Conservation (phyloP, 164 flowering plant species). For the Cinnamomum chago region DNA sequence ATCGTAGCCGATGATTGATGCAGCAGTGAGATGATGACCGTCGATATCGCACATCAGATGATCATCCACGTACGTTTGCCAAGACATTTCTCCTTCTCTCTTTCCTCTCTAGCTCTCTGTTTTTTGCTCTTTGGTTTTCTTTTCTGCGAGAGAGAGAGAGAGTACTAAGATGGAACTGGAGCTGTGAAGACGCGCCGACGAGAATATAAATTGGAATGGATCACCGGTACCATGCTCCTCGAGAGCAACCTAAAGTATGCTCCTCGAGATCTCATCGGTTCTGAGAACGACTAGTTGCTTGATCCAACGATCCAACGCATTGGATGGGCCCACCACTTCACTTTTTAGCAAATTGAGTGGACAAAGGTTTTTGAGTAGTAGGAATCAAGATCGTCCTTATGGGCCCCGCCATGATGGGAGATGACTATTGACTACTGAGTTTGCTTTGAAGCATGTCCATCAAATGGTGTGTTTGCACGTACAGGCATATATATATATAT, state of each 20-base stretch:
- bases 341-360: no score
- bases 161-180: neutral
- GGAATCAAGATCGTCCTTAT: no score
- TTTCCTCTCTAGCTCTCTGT: neutral
- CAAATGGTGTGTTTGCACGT: no score
- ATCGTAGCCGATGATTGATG: conserved; percentile 18
- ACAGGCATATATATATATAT: no score
- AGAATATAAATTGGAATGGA: neutral
- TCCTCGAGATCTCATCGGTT: no score
- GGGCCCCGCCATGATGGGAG: no score
- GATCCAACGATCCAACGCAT: no score
- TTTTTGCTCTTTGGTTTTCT: neutral
- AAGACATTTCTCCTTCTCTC: conserved; percentile 8
- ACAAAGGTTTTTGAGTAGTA: no score
- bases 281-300: no score
- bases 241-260: neutral
- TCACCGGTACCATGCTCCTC: neutral
- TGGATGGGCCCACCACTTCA: no score
- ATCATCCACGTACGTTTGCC: conserved; percentile 16
- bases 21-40: conserved; percentile 13
- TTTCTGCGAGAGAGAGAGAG: neutral
- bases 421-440: no score
- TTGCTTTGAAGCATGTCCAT: no score
- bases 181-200: neutral
- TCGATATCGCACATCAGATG: conserved; percentile 16